Conservation (phyloP, 2,329 filamentous ascomycete species). For the Neonectria hederae region DNA sequence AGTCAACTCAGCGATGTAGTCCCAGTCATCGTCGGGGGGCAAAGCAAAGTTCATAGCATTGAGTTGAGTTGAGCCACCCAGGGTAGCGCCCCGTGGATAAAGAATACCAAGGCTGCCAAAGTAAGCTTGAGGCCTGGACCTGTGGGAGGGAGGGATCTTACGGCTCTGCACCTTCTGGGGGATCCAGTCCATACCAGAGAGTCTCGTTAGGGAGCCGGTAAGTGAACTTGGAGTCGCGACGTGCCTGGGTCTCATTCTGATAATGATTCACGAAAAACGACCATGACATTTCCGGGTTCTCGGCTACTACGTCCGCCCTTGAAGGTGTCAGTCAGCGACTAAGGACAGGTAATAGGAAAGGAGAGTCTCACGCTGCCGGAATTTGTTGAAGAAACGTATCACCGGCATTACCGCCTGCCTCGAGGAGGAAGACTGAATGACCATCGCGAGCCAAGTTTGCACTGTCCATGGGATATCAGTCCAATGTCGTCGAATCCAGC, state of each 20-base stretch:
- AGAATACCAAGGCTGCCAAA: slow-evolving; percentile 26
- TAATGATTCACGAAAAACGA: slow-evolving; percentile 71
- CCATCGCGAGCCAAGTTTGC: slow-evolving; percentile 64
- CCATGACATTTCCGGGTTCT: slow-evolving; percentile 52
- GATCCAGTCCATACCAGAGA: slow-evolving; percentile 39
- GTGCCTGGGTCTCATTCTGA: slow-evolving; percentile 36
- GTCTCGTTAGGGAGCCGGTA: slow-evolving; percentile 33
- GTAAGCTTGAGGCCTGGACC: neutral
- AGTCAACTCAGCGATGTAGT: slow-evolving; percentile 51
- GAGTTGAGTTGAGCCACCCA: slow-evolving; percentile 31
- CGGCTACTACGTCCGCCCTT: slow-evolving; percentile 22
- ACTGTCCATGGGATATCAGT: slow-evolving; percentile 4
- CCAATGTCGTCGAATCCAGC: too few species aligned
- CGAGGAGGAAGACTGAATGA: slow-evolving; percentile 64
- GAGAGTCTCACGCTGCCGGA: slow-evolving; percentile 22
- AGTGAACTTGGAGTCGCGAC: slow-evolving; percentile 33
- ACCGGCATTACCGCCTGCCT: slow-evolving; percentile 65
- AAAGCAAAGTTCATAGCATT: slow-evolving; percentile 36
- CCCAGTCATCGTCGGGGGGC: slow-evolving; percentile 34
- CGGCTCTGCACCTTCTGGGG: slow-evolving; percentile 43
- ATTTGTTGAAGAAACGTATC: slow-evolving; percentile 26
- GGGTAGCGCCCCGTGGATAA: slow-evolving; percentile 35
- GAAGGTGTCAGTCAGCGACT: neutral
- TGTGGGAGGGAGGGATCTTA: slow-evolving; percentile 8
- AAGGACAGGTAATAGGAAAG: neutral